These are phyloP conservation scores for Exophiala alcalophila DNA, from an alignment of 2,329 filamentous ascomycete genomes.

Conservation along the genomic window DNA sequence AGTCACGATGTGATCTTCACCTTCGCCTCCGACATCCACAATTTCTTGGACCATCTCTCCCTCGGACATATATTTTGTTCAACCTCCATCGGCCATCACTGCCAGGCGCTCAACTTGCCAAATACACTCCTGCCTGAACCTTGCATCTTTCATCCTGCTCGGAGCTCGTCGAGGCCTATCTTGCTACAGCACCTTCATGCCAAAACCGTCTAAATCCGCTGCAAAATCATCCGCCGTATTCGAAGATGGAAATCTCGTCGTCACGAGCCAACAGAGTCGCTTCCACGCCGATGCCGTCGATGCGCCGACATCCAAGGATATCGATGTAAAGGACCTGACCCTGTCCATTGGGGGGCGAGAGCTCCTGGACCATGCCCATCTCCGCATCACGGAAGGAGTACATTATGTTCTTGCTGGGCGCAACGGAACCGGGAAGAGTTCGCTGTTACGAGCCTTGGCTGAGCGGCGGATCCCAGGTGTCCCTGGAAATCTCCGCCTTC, in stretches of 20 bases:
- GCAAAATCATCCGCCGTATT: constrained; percentile 6
- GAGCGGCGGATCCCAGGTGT: constrained; percentile 77
- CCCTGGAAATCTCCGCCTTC: constrained; percentile 61
- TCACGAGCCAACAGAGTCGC: constrained; percentile 29
- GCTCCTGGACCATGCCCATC: constrained; percentile 65
- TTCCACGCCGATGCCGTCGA: constrained; percentile 27
- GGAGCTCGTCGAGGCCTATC: too few species aligned
- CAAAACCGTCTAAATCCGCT: constrained; percentile 9
- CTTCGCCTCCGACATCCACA: too few species aligned
- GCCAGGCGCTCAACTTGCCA: too few species aligned
- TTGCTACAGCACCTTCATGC: constrained; percentile 9
- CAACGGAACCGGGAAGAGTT: constrained; percentile 82
- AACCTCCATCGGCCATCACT: too few species aligned
- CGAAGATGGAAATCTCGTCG: constrained; percentile 24
- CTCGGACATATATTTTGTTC: too few species aligned
- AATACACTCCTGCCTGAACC: not conserved
- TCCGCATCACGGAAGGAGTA: constrained; percentile 68
- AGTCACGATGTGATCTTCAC: too few species aligned
- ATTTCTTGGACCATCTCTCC: too few species aligned
- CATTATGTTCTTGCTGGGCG: constrained; percentile 76
- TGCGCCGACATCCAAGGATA: constrained; percentile 27
- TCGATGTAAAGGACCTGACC: constrained; percentile 27
- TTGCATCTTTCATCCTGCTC: not conserved
- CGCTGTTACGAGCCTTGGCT: constrained; percentile 69
- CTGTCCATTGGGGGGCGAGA: constrained; percentile 44